phyloP scores from a whole-genome alignment of 2,329 filamentous ascomycete genomes.

The Madurella fahalii region DNA sequence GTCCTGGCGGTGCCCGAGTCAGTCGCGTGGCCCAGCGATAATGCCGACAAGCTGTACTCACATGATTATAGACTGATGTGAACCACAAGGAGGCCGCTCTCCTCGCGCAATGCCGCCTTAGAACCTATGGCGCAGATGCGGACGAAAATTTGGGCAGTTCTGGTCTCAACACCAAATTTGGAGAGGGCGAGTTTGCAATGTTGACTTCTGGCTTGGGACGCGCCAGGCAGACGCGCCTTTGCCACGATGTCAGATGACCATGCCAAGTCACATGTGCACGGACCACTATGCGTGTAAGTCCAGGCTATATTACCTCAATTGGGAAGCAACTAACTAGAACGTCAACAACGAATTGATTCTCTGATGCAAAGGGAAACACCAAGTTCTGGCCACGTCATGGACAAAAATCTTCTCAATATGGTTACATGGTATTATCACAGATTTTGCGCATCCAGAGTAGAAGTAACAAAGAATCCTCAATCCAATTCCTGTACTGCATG shows the following conservation, averaged over 20 bases:
- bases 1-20: slow-evolving; percentile 17
- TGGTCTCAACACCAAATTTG: not conserved
- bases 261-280: not conserved
- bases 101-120: too few relatives aligned
- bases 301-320: too few relatives aligned
- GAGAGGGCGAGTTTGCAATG: slow-evolving; percentile 2
- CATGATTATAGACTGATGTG: slow-evolving; percentile 1
- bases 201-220: slow-evolving; percentile 10
- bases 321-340: too few relatives aligned
- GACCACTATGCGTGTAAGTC: not conserved
- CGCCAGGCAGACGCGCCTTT: slow-evolving; percentile 17
- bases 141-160: not conserved
- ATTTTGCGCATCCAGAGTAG: too few relatives aligned
- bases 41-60: not conserved
- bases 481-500: too few relatives aligned
- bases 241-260: slow-evolving; percentile 21
- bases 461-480: too few relatives aligned
- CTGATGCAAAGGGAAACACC: too few relatives aligned
- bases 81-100: too few relatives aligned
- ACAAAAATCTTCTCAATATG: too few relatives aligned
- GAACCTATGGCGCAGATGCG: not conserved
- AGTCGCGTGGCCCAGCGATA: not conserved
- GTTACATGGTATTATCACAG: too few relatives aligned
- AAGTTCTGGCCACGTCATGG: too few relatives aligned
- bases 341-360: too few relatives aligned